Evolutionary conservation across 306 rosid species (phyloP), one percentile per base, ranked within the genome.

Genomic region (Urtica urens): DNA sequence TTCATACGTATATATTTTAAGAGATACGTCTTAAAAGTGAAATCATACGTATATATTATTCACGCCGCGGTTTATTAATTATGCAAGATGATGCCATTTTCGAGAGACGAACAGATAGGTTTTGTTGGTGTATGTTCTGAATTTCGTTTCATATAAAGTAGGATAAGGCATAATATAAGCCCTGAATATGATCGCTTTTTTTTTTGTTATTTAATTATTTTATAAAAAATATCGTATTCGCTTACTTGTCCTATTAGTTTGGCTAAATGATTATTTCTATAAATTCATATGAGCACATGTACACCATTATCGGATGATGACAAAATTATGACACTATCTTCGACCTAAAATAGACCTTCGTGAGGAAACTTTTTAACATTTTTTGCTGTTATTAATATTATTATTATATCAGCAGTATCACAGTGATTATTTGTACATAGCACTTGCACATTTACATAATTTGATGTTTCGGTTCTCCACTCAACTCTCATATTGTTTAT

Each of bases 21-120:
- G n/a, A n/a, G n/a, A n/a, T n/a, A n/a, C n/a, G n/a, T n/a, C n/a
- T n/a, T n/a, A n/a, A n/a, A n/a, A n/a, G n/a, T n/a, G n/a, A n/a
- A n/a, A n/a, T n/a, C n/a, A n/a, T n/a, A n/a, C n/a, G n/a, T n/a
- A n/a, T n/a, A n/a, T n/a, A n/a, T n/a, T n/a, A n/a, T n/a, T n/a
- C n/a, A n/a, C n/a, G n/a, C n/a, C n/a, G n/a, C n/a, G n/a, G n/a
- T n/a, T n/a, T n/a, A n/a, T 29, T 49, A 28, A 50, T 50, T 29
- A 31, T 50, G 41, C 17, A 33, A 33, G 3, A n/a, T 10, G 26
- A 49, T 50, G 48, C 34, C 38, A 26, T 48, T 59, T 59, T 16
- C 46, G 42, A 59, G 58, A 53, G 15, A 52, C 55, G 44, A 60
- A 15, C 41, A 38, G 37, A 51, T 63, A 56, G 69, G 74, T 77